A percentile compares a stretch with the other conserved stretches of the same genome.
Evolutionary conservation across 2,329 filamentous ascomycete genomes (phyloP).

Genomic region (Lecanoromycetidae sp.): DNA sequence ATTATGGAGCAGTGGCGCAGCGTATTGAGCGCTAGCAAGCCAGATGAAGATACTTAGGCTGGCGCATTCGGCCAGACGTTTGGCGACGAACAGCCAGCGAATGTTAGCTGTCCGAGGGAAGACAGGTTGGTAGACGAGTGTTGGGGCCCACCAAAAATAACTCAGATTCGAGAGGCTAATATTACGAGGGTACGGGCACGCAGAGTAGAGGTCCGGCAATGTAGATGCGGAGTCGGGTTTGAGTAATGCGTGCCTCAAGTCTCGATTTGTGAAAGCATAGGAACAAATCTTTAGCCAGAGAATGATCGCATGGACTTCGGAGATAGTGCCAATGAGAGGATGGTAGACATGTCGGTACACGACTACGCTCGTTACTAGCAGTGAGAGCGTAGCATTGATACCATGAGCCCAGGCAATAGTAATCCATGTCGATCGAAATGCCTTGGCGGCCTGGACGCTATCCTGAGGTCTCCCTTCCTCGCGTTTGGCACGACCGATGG

Average conservation of each 20-base stretch:
- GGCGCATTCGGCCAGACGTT: slow-evolving; percentile 66
- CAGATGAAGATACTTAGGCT: slow-evolving; percentile 81
- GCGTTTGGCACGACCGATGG: slow-evolving; percentile 44
- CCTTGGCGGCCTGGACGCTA: slow-evolving; percentile 44
- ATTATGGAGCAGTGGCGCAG: slow-evolving; percentile 77
- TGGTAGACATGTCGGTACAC: slow-evolving; percentile 91
- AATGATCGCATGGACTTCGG: slow-evolving; percentile 82
- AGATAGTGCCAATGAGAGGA: slow-evolving; percentile 81
- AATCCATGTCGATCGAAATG: slow-evolving; percentile 65
- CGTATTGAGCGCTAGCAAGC: slow-evolving; percentile 90
- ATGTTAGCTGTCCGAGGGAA: slow-evolving; percentile 77
- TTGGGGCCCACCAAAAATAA: slow-evolving; percentile 98
- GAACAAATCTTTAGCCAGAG: slow-evolving; percentile 95
- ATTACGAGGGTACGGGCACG: slow-evolving; percentile 81
- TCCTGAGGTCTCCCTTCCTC: slow-evolving; percentile 34
- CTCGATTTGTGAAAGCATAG: slow-evolving; percentile 92
- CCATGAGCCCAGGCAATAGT: slow-evolving; percentile 69
- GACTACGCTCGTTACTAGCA: slow-evolving; percentile 67
- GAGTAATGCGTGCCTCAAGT: slow-evolving; percentile 80
- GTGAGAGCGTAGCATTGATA: slow-evolving; percentile 69
- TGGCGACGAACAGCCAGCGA: slow-evolving; percentile 77
- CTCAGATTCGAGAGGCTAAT: slow-evolving; percentile 76
- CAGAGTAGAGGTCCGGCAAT: slow-evolving; percentile 67
- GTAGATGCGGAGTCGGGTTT: slow-evolving; percentile 55
- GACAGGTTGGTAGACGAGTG: slow-evolving; percentile 89